These are phyloP conservation scores for Trichoderma endophyticum DNA, from an alignment of 2,329 filamentous ascomycete species.

Conservation along the genomic window DNA sequence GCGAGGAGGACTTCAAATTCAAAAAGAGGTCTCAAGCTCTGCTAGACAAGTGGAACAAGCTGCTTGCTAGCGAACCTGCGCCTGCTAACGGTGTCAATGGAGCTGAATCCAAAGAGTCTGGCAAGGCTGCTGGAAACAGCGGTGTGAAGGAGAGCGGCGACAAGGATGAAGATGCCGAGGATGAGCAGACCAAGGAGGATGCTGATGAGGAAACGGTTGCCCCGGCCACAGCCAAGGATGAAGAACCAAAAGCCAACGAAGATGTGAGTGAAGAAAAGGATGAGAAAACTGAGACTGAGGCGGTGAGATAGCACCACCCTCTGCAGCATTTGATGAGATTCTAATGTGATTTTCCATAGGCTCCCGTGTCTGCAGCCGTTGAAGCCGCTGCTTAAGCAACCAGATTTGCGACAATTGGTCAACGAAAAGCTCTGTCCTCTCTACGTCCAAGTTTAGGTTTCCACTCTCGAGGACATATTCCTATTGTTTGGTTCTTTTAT, in stretches of 20 bases:
- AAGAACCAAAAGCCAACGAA: conserved; percentile 21
- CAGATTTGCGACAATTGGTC: not conserved
- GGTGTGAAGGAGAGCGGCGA: conserved; percentile 39
- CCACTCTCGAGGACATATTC: not conserved
- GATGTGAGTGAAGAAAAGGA: conserved; percentile 24
- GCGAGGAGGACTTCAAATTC: conserved; percentile 86
- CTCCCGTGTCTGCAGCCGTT: conserved; percentile 33
- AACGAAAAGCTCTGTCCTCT: not conserved
- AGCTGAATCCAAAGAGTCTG: conserved; percentile 37
- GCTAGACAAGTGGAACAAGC: conserved; percentile 84
- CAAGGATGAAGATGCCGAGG: conserved; percentile 32
- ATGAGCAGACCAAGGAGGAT: conserved; percentile 24
- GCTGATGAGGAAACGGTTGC: conserved; percentile 29
- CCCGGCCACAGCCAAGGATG: conserved; percentile 19
- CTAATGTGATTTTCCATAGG: conserved; percentile 19
- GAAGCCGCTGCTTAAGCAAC: conserved; percentile 36
- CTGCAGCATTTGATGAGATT: conserved; percentile 1
- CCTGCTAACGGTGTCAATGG: conserved; percentile 49
- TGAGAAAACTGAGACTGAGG: conserved; percentile 26
- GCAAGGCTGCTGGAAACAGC: conserved; percentile 42
- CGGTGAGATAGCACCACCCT: conserved; percentile 7
- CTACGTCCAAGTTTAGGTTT: not conserved
- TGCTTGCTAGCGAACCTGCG: conserved; percentile 59
- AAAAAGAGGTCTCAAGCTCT: conserved; percentile 77
- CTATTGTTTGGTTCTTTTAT: conserved; percentile 8